A percentile compares a stretch with the other conserved stretches of the same genome.
These are phyloP conservation scores for Rhodotorula kratochvilovae DNA, from an alignment of 768 basidiomycete genomes.

Conservation along the genomic window DNA sequence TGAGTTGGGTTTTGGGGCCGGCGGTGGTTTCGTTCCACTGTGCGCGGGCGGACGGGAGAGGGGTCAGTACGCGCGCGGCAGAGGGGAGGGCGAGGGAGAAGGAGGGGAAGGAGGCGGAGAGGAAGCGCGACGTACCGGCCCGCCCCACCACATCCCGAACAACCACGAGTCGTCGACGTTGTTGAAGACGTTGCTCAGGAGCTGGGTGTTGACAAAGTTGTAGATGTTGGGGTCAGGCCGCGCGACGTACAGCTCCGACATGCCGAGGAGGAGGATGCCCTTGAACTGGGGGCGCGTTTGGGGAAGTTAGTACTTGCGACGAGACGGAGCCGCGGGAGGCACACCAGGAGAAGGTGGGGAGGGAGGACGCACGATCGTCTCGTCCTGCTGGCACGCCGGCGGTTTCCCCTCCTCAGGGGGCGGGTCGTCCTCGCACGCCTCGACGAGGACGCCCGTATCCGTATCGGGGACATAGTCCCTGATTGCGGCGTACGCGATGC, in stretches of 20 bases:
- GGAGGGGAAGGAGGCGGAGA: background rate
- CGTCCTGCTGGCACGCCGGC: slow-evolving; percentile 25
- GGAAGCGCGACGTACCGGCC: slow-evolving; percentile 5
- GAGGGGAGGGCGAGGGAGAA: background rate
- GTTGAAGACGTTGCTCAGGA: slow-evolving; percentile 18
- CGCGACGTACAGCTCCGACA: slow-evolving; percentile 22
- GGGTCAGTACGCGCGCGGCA: no score
- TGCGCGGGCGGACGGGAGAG: no score
- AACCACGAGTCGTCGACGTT: slow-evolving; percentile 27
- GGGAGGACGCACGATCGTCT: slow-evolving; percentile 13
- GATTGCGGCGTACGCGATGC: slow-evolving; percentile 24
- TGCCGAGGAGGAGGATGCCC: slow-evolving; percentile 21
- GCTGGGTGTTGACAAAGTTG: slow-evolving; percentile 31
- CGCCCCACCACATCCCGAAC: slow-evolving; percentile 24
- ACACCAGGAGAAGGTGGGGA: background rate
- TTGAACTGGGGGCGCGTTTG: slow-evolving; percentile 13
- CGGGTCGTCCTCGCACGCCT: slow-evolving; percentile 20
- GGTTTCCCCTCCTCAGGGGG: slow-evolving; percentile 1
- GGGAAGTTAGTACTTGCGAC: no score
- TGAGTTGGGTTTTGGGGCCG: slow-evolving; percentile 27
- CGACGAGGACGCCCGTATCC: slow-evolving; percentile 6
- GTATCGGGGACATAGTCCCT: slow-evolving; percentile 8
- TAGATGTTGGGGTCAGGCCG: slow-evolving; percentile 26
- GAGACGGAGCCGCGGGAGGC: no score
- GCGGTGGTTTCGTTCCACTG: slow-evolving; percentile 34